These are phyloP conservation scores for Xanthoconium separans DNA, from an alignment of 1,284 basidiomycete species.

Conservation along the genomic window DNA sequence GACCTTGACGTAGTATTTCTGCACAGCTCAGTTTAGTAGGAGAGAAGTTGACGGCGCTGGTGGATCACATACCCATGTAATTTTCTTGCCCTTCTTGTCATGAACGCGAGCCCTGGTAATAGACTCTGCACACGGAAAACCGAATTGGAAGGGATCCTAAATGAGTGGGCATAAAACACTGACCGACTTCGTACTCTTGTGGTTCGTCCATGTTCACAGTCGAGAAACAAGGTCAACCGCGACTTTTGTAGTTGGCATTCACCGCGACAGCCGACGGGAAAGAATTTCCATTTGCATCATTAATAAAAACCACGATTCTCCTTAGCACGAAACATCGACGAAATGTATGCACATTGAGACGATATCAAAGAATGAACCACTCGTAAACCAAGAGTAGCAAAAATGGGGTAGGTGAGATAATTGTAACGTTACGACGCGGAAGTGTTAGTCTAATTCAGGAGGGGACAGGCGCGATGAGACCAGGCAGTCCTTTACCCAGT, in stretches of 20 bases:
- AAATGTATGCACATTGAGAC: not conserved
- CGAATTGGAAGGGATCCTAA: not conserved
- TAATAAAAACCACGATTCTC: too few species aligned
- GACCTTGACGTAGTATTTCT: slow-evolving; percentile 68
- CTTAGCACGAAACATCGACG: not conserved
- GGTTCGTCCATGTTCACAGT: slow-evolving; percentile 28
- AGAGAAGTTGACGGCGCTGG: slow-evolving; percentile 9
- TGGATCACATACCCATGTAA: slow-evolving; percentile 44
- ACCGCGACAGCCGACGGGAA: slow-evolving; percentile 7
- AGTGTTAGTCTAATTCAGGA: slow-evolving; percentile 13
- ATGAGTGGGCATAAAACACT: slow-evolving; percentile 27
- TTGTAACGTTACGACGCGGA: not conserved
- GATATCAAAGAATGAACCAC: slow-evolving; percentile 3
- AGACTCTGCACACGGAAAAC: slow-evolving; percentile 42
- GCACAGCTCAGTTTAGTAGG: slow-evolving; percentile 15
- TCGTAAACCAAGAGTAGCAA: not conserved
- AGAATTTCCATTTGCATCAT: slow-evolving; percentile 16
- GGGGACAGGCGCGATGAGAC: slow-evolving; percentile 39
- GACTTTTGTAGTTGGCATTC: not conserved
- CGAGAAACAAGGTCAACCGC: slow-evolving; percentile 26
- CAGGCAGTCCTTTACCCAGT: slow-evolving; percentile 83
- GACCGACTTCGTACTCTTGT: slow-evolving; percentile 68
- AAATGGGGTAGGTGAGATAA: not conserved
- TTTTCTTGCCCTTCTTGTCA: slow-evolving; percentile 42
- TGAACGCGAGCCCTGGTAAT: slow-evolving; percentile 50